Percentiles rank a stretch among this genome's conserved stretches.
Conservation (phyloP, 2,329 filamentous ascomycete genomes). For the Phyllosticta citrichinensis region DNA sequence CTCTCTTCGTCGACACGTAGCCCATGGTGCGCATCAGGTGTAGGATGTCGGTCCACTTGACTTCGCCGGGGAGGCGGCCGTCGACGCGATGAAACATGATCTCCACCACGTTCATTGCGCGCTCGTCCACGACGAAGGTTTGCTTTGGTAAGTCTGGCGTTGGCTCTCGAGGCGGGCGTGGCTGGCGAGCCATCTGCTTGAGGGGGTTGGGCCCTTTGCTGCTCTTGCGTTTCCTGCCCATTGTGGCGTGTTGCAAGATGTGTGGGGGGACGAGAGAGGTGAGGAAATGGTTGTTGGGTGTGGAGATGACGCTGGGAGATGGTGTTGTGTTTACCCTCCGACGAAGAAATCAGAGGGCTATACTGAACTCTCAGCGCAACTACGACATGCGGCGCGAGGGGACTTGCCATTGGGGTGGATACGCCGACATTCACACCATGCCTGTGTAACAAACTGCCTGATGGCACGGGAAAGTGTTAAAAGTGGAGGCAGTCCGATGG, state of each 20-base stretch:
- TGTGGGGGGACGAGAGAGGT: neutral
- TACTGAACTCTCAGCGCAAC: too few species aligned
- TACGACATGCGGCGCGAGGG: too few species aligned
- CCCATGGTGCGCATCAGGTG: neutral
- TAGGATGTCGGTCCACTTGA: neutral
- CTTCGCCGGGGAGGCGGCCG: neutral
- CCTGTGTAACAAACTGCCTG: too few species aligned
- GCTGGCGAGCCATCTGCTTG: neutral
- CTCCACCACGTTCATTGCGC: neutral
- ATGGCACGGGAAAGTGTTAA: too few species aligned
- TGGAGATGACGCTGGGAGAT: too few species aligned
- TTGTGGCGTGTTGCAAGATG: neutral
- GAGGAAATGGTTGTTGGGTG: neutral
- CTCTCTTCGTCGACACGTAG: neutral
- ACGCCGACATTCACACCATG: too few species aligned
- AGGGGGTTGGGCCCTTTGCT: neutral
- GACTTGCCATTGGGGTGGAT: too few species aligned
- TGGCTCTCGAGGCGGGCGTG: too few species aligned
- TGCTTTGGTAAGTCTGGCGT: neutral
- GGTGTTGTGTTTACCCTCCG: too few species aligned
- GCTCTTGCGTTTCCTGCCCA: neutral
- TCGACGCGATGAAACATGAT: neutral
- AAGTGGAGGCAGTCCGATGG: too few species aligned
- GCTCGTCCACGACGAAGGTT: neutral
- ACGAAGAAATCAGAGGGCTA: too few species aligned